phyloP scores from a whole-genome alignment of 2,329 filamentous ascomycete species.

The Clarireedia sp. region DNA sequence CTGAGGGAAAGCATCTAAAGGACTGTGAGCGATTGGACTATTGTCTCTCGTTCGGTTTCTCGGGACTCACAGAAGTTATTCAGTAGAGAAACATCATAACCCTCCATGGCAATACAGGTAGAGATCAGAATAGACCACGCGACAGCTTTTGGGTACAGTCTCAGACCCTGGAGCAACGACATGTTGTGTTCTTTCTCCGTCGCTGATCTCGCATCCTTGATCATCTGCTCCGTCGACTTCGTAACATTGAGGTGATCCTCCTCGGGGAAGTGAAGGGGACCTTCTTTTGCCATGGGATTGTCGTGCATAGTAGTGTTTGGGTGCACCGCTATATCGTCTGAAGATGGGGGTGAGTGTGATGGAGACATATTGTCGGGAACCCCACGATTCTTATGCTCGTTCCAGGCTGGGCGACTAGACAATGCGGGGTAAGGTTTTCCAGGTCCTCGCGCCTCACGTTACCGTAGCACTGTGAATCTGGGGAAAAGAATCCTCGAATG shows the following conservation, averaged over 20 bases:
- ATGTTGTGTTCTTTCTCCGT: conserved; percentile 11
- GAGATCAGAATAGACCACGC: conserved; percentile 33
- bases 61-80: conserved; percentile 29
- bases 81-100: conserved; percentile 33
- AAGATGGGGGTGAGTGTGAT: background rate
- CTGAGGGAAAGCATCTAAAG: conserved; percentile 30
- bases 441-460: background rate
- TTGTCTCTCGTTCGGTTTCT: background rate
- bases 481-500: conserved; percentile 10
- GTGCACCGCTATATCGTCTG: conserved; percentile 1
- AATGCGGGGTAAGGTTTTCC: conserved; percentile 9
- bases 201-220: conserved; percentile 5
- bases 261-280: conserved; percentile 3
- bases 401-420: background rate
- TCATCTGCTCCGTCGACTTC: conserved; percentile 7
- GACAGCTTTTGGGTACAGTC: conserved; percentile 21
- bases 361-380: conserved; percentile 5
- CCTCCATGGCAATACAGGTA: conserved; percentile 35
- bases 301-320: conserved; percentile 2
- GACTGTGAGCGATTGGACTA: conserved; percentile 15
- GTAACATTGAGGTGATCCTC: conserved; percentile 4
- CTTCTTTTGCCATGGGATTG: background rate
- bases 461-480: conserved; percentile 2
- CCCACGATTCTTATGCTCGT: conserved; percentile 8
- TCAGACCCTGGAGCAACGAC: conserved; percentile 17